phyloP scores from a whole-genome alignment of 176 grass and related monocot genomes.

The Dactylis glomerata region DNA sequence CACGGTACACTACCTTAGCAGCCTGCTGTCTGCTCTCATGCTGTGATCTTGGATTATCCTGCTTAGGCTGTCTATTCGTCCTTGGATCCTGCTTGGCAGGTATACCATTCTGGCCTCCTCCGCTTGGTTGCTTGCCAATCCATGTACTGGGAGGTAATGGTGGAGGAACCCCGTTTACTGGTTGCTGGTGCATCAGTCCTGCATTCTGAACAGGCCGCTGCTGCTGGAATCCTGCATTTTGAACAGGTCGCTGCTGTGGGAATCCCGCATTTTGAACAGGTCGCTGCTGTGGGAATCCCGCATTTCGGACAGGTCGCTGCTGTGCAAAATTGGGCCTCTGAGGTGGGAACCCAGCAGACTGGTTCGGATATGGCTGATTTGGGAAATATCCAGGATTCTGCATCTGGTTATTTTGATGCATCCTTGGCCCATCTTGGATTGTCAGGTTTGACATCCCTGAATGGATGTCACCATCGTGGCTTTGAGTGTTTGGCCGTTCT shows the following conservation, averaged over 20 bases:
- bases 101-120: slow-evolving; percentile 28
- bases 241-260: slow-evolving; percentile 13
- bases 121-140: slow-evolving; percentile 68
- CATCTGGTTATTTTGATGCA: slow-evolving; percentile 39
- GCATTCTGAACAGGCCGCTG: slow-evolving; percentile 5
- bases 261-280: slow-evolving; percentile 35
- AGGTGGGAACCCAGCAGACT: slow-evolving; percentile 30
- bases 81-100: slow-evolving; percentile 39
- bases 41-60: slow-evolving; percentile 40
- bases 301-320: slow-evolving; percentile 16
- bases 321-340: slow-evolving; percentile 31
- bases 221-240: slow-evolving; percentile 18
- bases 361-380: slow-evolving; percentile 42
- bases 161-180: slow-evolving; percentile 49
- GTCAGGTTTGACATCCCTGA: slow-evolving; percentile 59
- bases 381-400: slow-evolving; percentile 31
- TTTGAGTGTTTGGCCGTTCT: slow-evolving; percentile 43
- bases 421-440: slow-evolving; percentile 51
- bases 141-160: slow-evolving; percentile 76
- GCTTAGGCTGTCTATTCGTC: neutral
- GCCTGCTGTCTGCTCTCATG: slow-evolving; percentile 55
- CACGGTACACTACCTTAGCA: slow-evolving; percentile 53
- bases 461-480: slow-evolving; percentile 34
- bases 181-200: slow-evolving; percentile 22
- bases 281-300: slow-evolving; percentile 13